Percentiles rank a stretch among this genome's conserved stretches.
Evolutionary conservation across 331 rosid species (phyloP).

Genomic region (Malus hybrid): DNA sequence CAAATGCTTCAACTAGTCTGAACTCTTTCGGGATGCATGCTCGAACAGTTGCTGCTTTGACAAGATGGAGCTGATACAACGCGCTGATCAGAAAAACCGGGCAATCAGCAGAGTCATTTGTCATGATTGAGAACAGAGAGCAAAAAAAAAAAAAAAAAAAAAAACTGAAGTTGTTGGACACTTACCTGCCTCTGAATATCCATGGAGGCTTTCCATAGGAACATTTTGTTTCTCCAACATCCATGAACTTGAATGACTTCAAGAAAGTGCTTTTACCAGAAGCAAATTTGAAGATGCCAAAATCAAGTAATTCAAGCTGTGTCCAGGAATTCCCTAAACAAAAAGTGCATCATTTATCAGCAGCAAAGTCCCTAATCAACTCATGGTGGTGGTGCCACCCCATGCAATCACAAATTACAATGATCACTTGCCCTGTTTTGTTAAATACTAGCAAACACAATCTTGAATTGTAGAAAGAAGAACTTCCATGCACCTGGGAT

Average conservation of each 20-base stretch:
- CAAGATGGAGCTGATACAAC: constrained; percentile 85
- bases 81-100: constrained; percentile 39
- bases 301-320: not conserved
- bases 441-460: not conserved
- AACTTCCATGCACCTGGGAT: not conserved
- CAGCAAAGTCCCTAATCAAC: not conserved
- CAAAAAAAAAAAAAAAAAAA: not conserved
- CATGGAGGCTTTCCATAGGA: constrained; percentile 90
- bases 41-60: constrained; percentile 71
- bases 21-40: constrained; percentile 76
- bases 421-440: not conserved
- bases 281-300: not conserved
- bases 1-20: constrained; percentile 83
- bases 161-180: not conserved
- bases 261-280: not conserved
- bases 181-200: constrained; percentile 77
- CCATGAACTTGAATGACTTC: constrained; percentile 28
- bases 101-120: not conserved
- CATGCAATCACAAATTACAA: not conserved
- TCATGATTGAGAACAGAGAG: not conserved
- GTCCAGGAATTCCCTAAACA: not conserved
- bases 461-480: not conserved
- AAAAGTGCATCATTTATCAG: not conserved
- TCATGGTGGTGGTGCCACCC: not conserved
- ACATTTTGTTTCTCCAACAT: constrained; percentile 25